phyloP scores from a whole-genome alignment of 2,329 filamentous ascomycete genomes.

The Colletotrichum plurivorum region DNA sequence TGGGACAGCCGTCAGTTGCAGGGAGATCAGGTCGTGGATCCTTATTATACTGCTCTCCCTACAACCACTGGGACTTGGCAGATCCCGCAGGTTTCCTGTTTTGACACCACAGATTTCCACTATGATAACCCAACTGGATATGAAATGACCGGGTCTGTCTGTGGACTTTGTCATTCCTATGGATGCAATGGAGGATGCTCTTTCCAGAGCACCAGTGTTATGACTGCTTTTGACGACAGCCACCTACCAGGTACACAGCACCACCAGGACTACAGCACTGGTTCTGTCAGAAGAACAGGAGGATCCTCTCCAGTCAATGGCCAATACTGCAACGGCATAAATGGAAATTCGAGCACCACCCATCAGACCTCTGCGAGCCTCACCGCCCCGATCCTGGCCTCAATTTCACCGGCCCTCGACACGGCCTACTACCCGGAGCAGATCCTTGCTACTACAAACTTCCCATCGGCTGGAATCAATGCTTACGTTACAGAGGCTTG shows the following conservation, averaged over 20 bases:
- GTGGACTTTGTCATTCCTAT: neutral
- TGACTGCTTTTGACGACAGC: neutral
- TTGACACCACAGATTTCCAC: neutral
- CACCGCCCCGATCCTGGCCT: too few relatives aligned
- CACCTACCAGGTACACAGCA: neutral
- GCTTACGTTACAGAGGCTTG: neutral
- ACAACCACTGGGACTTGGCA: neutral
- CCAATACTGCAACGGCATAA: neutral
- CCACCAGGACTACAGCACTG: neutral
- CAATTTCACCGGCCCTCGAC: too few relatives aligned
- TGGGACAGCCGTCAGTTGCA: too few relatives aligned
- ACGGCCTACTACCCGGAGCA: too few relatives aligned
- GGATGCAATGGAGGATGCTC: neutral
- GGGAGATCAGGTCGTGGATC: too few relatives aligned
- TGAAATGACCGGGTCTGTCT: neutral
- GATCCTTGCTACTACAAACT: too few relatives aligned
- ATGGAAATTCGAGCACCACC: too few relatives aligned
- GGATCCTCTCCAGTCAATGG: neutral
- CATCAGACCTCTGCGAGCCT: too few relatives aligned
- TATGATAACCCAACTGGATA: neutral
- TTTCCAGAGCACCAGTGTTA: neutral
- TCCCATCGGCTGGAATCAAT: neutral
- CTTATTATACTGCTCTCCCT: neutral
- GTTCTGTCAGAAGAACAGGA: neutral
- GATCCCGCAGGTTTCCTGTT: too few relatives aligned